Evolutionary conservation across 495 filamentous ascomycete species (phyloP).

Genomic region (Hypoxylon trugodes): DNA sequence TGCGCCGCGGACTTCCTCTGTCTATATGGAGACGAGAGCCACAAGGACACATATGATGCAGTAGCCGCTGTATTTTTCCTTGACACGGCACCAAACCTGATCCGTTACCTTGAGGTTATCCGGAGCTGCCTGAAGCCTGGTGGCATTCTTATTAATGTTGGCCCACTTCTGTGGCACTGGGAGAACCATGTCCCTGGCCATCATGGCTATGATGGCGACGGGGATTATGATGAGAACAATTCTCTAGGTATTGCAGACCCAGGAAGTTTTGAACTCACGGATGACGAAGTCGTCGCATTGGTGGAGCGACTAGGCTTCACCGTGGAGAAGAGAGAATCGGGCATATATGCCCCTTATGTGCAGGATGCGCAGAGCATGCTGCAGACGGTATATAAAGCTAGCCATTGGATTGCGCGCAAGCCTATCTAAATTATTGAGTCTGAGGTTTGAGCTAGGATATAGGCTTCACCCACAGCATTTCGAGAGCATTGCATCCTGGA

Average conservation of each 20-base stretch:
- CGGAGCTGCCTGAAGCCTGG: slow-evolving; percentile 76
- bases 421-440: slow-evolving; percentile 29
- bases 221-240: slow-evolving; percentile 52
- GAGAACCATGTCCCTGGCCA: slow-evolving; percentile 62
- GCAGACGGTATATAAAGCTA: slow-evolving; percentile 77
- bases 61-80: slow-evolving; percentile 95
- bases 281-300: slow-evolving; percentile 84
- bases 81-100: slow-evolving; percentile 92
- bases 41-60: slow-evolving; percentile 73
- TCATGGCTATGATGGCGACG: slow-evolving; percentile 54
- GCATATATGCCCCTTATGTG: slow-evolving; percentile 77
- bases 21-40: slow-evolving; percentile 68
- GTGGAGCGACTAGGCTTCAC: slow-evolving; percentile 80
- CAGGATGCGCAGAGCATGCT: slow-evolving; percentile 85
- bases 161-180: slow-evolving; percentile 92
- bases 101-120: slow-evolving; percentile 86
- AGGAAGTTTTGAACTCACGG: slow-evolving; percentile 83
- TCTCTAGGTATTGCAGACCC: slow-evolving; percentile 74
- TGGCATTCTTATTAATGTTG: slow-evolving; percentile 88
- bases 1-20: slow-evolving; percentile 83
- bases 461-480: not conserved
- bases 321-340: slow-evolving; percentile 66
- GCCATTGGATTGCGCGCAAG: slow-evolving; percentile 87
- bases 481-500: slow-evolving; percentile 25
- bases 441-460: not conserved